phyloP scores from a whole-genome alignment of 1,284 basidiomycete genomes.

The Austroboletus novae-zelandiae region DNA sequence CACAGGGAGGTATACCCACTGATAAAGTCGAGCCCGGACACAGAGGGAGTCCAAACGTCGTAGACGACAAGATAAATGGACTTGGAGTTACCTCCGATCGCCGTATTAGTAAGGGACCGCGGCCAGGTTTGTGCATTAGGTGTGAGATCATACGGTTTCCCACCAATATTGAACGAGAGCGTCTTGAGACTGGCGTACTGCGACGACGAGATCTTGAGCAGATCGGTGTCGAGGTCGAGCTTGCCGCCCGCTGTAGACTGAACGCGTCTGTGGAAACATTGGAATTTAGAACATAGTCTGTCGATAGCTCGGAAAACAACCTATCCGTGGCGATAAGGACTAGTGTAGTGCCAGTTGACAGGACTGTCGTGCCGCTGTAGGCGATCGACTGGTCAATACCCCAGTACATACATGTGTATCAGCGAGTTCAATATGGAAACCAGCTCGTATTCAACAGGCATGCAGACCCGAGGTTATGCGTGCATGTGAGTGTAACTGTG shows the following conservation, averaged over 20 bases:
- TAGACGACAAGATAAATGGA: conserved; percentile 35
- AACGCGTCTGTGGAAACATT: no score
- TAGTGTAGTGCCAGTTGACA: background rate
- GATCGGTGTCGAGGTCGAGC: background rate
- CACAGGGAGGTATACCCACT: no score
- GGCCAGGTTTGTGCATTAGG: background rate
- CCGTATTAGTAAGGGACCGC: conserved; percentile 6
- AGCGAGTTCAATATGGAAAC: no score
- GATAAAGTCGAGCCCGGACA: conserved; percentile 1
- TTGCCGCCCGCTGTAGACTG: no score
- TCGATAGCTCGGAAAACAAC: no score
- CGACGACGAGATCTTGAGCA: background rate
- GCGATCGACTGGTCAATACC: background rate
- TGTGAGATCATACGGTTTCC: background rate
- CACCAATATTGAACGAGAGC: no score
- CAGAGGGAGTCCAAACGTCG: conserved; percentile 31
- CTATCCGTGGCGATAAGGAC: background rate
- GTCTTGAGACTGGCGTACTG: conserved; percentile 36
- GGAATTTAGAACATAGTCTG: no score
- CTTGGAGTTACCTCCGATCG: conserved; percentile 14
- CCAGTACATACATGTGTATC: no score
- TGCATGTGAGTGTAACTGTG: no score
- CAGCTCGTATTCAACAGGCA: no score
- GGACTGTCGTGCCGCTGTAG: background rate
- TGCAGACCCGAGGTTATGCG: no score